phyloP scores from a whole-genome alignment of 106 monocot species.

The Acanthochlamys bracteata region DNA sequence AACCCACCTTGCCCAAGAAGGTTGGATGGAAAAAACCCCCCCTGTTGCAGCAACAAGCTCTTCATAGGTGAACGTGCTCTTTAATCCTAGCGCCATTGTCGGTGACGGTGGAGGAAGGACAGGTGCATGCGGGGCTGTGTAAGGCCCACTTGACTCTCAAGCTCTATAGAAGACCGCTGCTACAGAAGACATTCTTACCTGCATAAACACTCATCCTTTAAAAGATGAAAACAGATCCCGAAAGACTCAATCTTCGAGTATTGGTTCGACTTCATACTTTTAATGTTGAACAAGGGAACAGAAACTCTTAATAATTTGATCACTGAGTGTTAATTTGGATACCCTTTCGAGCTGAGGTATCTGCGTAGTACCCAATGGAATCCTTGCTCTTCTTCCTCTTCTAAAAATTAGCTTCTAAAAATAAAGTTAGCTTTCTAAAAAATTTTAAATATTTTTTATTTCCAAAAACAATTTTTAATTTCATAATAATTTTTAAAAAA shows the following conservation, averaged over 20 bases:
- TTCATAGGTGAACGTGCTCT: constrained; percentile 77
- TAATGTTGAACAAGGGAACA: not conserved
- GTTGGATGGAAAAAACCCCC: constrained; percentile 52
- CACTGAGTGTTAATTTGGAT: not conserved
- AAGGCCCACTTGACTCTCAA: constrained; percentile 32
- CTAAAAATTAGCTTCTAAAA: too few relatives aligned
- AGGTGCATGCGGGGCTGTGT: constrained; percentile 42
- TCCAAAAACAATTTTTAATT: too few relatives aligned
- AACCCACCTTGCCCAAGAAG: constrained; percentile 90
- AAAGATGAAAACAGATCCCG: not conserved
- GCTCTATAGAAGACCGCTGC: constrained; percentile 18
- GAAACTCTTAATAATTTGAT: not conserved
- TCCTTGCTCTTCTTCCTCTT: constrained; percentile 44
- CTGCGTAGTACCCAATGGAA: constrained; percentile 32
- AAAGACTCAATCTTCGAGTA: not conserved
- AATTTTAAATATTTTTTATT: too few relatives aligned
- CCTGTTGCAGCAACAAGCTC: constrained; percentile 69
- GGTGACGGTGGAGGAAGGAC: constrained; percentile 61
- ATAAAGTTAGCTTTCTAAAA: too few relatives aligned
- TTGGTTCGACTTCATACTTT: not conserved
- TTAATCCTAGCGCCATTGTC: constrained; percentile 34
- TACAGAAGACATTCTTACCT: constrained; percentile 12
- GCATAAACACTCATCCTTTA: not conserved
- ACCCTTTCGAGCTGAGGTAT: constrained; percentile 40
- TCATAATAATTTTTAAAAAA: too few relatives aligned